A percentile compares a stretch with the other conserved stretches of the same genome.
These are phyloP conservation scores for Seiridium unicorne DNA, from an alignment of 2,329 filamentous ascomycete genomes.

Conservation along the genomic window DNA sequence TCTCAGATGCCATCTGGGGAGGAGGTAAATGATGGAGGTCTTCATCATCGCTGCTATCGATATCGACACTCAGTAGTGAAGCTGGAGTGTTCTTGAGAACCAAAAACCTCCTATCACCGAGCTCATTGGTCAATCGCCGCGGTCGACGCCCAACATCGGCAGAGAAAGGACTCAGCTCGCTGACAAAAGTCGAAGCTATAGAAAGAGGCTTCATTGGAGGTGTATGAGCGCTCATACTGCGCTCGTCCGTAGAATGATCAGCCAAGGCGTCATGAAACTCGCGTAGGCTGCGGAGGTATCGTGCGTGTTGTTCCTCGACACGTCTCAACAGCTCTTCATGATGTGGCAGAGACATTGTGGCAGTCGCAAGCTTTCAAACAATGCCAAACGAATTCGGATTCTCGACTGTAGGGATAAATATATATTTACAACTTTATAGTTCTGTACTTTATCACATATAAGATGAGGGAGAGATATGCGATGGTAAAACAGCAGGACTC, in stretches of 20 bases:
- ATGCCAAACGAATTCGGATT: too few relatives aligned
- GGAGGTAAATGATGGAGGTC: not conserved
- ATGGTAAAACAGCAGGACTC: not conserved
- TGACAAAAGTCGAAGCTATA: slow-evolving; percentile 1
- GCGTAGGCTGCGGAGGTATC: not conserved
- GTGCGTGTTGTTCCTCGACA: slow-evolving; percentile 6
- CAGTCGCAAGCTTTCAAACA: too few relatives aligned
- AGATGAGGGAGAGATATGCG: not conserved
- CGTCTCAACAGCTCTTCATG: not conserved
- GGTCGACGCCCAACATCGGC: not conserved
- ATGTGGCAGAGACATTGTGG: not conserved
- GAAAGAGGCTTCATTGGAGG: slow-evolving; percentile 1
- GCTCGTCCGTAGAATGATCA: not conserved
- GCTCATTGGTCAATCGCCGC: slow-evolving; percentile 3
- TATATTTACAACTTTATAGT: not conserved
- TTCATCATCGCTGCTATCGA: slow-evolving; percentile 5
- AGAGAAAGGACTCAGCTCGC: not conserved
- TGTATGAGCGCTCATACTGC: not conserved
- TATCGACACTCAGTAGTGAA: slow-evolving; percentile 1
- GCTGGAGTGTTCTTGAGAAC: not conserved
- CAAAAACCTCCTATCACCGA: slow-evolving; percentile 1
- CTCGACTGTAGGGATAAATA: not conserved
- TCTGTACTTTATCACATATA: not conserved
- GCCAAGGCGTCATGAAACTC: not conserved
- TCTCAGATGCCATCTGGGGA: not conserved